These are phyloP conservation scores for Candida ipomoeae DNA, from an alignment of 805 yeast species.

Conservation along the genomic window DNA sequence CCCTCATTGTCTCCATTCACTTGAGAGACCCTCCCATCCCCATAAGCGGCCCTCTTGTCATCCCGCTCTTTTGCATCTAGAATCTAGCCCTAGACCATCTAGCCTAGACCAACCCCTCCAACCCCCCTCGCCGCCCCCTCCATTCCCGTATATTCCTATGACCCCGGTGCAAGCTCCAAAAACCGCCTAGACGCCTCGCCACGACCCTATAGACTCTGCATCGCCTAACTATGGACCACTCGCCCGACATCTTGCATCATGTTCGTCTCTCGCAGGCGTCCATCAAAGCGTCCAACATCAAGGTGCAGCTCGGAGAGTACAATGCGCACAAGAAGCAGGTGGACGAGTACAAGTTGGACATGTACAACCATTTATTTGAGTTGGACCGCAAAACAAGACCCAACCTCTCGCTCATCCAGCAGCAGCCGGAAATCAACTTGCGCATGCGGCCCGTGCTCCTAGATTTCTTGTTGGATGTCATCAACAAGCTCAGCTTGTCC, in stretches of 20 bases:
- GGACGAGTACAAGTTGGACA: conserved; percentile 44
- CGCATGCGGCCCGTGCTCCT: conserved; percentile 42
- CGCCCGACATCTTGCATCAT: conserved; percentile 16
- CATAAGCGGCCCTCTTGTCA: background rate
- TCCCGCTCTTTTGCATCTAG: background rate
- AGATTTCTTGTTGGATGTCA: conserved; percentile 43
- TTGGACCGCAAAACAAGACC: conserved; percentile 22
- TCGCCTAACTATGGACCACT: conserved; percentile 9
- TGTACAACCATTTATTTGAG: conserved; percentile 31
- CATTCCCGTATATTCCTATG: background rate
- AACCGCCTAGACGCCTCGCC: background rate
- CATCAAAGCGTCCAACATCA: conserved; percentile 37
- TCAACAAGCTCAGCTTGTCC: conserved; percentile 37
- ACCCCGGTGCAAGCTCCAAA: background rate
- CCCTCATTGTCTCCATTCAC: conserved; percentile 2
- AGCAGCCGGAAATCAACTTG: conserved; percentile 43
- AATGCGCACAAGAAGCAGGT: conserved; percentile 41
- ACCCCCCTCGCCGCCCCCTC: background rate
- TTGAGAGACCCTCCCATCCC: background rate
- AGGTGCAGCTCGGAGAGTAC: conserved; percentile 43
- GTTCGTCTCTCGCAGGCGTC: conserved; percentile 30
- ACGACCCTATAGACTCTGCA: background rate
- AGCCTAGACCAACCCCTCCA: background rate
- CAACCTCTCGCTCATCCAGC: conserved; percentile 33
- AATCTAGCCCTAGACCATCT: background rate